Evolutionary conservation across 2,329 filamentous ascomycete genomes (phyloP).

Genomic region (Cladosporium sp.): DNA sequence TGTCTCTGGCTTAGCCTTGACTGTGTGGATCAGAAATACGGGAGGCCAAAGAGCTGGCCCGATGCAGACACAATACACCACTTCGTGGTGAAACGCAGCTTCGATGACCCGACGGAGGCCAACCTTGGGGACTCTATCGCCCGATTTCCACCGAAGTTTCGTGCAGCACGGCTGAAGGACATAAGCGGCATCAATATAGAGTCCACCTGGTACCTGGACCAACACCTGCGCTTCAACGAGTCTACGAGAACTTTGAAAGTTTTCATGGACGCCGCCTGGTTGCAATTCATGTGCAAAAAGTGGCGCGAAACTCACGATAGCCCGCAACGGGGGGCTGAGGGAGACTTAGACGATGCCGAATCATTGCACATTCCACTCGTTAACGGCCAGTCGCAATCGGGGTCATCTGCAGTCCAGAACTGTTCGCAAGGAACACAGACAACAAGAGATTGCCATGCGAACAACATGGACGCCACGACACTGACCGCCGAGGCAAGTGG

Average conservation of each 20-base stretch:
- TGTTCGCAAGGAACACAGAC: no score
- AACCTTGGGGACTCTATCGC: background rate
- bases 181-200: constrained; percentile 2
- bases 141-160: background rate
- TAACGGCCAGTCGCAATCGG: no score
- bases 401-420: no score
- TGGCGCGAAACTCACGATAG: background rate
- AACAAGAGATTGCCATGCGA: no score
- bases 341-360: no score
- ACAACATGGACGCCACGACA: no score
- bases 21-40: background rate
- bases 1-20: constrained; percentile 8
- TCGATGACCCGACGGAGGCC: background rate
- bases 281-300: background rate
- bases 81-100: background rate
- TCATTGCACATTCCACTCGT: no score
- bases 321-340: no score
- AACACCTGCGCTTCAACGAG: constrained; percentile 3
- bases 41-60: background rate
- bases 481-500: background rate
- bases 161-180: background rate
- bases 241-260: background rate
- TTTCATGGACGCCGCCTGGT: constrained; percentile 2
- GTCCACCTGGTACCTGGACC: constrained; percentile 5
- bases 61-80: background rate